Evolutionary conservation across 1,284 basidiomycete species (phyloP), one percentile per base, ranked within the genome.

Genomic region (Anthracocystis setariae): DNA sequence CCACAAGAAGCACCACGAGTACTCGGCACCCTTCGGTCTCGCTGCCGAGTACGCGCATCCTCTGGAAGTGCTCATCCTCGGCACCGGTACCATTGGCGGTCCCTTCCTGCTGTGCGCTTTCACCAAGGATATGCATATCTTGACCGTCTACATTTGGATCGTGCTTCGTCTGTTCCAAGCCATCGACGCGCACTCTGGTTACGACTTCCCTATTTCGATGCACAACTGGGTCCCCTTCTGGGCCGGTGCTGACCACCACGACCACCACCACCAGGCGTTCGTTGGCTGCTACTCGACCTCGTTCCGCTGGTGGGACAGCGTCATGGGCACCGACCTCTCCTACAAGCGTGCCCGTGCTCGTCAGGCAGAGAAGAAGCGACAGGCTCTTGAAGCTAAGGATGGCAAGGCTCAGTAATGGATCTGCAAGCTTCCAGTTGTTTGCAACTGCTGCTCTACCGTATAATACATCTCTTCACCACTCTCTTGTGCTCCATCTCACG

Each of bases 211-310:
- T 89, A 92, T 79, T 37, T 95, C 92, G n/a, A 87, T 98, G 67
- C 91, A 94, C 79, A 90, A 95, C 86, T 90, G 93, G 80, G 64
- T 98, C 27, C 95, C 95, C 3, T 93, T 98, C 88, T 98, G 95
- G 95, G 93, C 93, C 23, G 95, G 96, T 48, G 96, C 95, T 0
- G 96, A 98, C 82, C 94, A 97, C 86, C 94, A 97, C 84, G 94
- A 81, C 73, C 76, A 83, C 69, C 81, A 84, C 70, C 82, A 83
- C 71, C 76, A 78, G 75, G 78, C 78, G 17, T 77, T 74, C 40
- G 55, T 80, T 3, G 72, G 76, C 59, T 81, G 77, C 76, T 79
- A 76, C 69, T 74, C 81, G 50, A 81, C 81, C 29, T 73, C 67
- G 43, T 82, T 82, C 79, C 63, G 81, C 24, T 81, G 77, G 77